phyloP scores from a whole-genome alignment of 208 protist genomes.

The Crithidia fasciculata region DNA sequence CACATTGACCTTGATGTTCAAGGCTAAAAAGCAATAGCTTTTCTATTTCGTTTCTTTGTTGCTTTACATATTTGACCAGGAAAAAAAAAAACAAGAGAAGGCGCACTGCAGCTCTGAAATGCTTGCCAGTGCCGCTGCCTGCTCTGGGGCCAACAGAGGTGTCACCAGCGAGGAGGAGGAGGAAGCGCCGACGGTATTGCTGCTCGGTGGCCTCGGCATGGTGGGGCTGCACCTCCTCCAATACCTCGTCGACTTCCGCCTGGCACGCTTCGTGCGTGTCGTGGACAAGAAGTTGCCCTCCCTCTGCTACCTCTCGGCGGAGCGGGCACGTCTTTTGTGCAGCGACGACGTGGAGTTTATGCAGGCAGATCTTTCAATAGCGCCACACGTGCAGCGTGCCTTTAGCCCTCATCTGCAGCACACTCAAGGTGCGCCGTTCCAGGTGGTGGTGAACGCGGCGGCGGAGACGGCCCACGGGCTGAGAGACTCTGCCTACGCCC shows the following conservation, averaged over 20 bases:
- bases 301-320: slow-evolving; percentile 43
- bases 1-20: too few relatives aligned
- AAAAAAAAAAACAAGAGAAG: too few relatives aligned
- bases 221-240: slow-evolving; percentile 90
- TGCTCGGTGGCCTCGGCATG: slow-evolving; percentile 89
- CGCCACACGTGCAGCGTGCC: slow-evolving; percentile 53
- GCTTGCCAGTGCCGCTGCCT: too few relatives aligned
- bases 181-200: slow-evolving; percentile 41
- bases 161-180: neutral
- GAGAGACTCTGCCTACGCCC: slow-evolving; percentile 61
- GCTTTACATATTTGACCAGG: neutral
- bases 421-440: slow-evolving; percentile 2
- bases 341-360: slow-evolving; percentile 71
- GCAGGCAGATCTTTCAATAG: slow-evolving; percentile 61
- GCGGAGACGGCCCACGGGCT: slow-evolving; percentile 89
- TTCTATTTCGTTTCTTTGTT: neutral
- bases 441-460: slow-evolving; percentile 90
- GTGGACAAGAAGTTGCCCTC: slow-evolving; percentile 54
- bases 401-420: slow-evolving; percentile 40
- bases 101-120: too few relatives aligned
- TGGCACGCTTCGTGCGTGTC: slow-evolving; percentile 42
- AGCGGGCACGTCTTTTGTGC: slow-evolving; percentile 53
- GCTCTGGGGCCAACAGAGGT: neutral
- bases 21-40: neutral
- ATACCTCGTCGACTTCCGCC: slow-evolving; percentile 54